phyloP scores from a whole-genome alignment of 1,139 yeast species.

The Meyerozyma sp. region DNA sequence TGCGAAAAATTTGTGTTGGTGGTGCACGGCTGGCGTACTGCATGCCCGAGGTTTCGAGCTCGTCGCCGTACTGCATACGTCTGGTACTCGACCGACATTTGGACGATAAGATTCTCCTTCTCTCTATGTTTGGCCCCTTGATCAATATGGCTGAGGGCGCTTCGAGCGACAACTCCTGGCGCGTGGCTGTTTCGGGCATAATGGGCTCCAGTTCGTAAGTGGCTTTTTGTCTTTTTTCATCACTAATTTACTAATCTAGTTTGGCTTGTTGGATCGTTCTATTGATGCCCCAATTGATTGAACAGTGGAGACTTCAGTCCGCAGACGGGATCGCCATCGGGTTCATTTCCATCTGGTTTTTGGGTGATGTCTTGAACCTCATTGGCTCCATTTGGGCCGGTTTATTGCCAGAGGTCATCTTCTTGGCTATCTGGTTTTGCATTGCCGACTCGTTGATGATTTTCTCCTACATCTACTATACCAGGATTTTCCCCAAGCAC shows the following conservation, averaged over 20 bases:
- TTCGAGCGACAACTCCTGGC: neutral
- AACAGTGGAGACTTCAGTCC: constrained; percentile 73
- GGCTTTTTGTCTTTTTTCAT: constrained; percentile 2
- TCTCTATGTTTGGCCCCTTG: neutral
- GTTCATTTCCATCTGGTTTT: constrained; percentile 65
- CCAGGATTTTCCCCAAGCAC: constrained; percentile 36
- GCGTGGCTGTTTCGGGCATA: constrained; percentile 39
- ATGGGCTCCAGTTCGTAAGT: constrained; percentile 61
- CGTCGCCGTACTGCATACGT: neutral
- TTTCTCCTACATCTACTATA: constrained; percentile 55
- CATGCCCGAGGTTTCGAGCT: neutral
- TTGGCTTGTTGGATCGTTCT: constrained; percentile 80
- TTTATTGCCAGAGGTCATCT: constrained; percentile 62
- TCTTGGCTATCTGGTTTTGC: constrained; percentile 72
- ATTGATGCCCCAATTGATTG: constrained; percentile 72
- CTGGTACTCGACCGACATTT: neutral
- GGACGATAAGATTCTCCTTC: neutral
- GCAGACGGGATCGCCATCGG: constrained; percentile 77
- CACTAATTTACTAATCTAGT: constrained; percentile 21
- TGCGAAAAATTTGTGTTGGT: neutral
- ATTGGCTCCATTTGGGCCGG: constrained; percentile 69
- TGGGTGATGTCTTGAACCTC: constrained; percentile 68
- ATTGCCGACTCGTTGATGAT: constrained; percentile 63
- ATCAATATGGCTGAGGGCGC: neutral
- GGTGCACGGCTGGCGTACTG: neutral